Evolutionary conservation across 345 rosid species (phyloP).

Genomic region (Mallotus nudiflorus): DNA sequence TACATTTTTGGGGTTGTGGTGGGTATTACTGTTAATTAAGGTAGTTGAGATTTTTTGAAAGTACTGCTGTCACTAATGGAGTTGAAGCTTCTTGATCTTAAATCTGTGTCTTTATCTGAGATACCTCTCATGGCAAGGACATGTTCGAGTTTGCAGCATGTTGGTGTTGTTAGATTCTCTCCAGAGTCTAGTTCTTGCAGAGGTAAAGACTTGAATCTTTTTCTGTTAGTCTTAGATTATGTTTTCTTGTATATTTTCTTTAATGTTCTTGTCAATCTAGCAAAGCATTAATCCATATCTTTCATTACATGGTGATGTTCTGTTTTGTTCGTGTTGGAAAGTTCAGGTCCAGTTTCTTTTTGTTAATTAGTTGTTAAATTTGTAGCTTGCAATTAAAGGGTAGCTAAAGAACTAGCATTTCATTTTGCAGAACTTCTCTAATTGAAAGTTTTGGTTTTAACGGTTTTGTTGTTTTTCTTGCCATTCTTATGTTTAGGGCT

Average conservation of each 20-base stretch:
- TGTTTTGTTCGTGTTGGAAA: neutral
- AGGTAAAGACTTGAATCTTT: conserved; percentile 16
- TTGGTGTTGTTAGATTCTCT: conserved; percentile 32
- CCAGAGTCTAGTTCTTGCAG: conserved; percentile 39
- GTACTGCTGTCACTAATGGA: conserved; percentile 39
- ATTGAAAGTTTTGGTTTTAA: neutral
- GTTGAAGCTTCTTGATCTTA: conserved; percentile 31
- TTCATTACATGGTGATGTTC: neutral
- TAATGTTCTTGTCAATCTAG: conserved; percentile 8
- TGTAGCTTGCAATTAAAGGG: neutral
- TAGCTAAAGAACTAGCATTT: neutral
- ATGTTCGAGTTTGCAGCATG: conserved; percentile 31
- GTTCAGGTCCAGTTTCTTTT: neutral
- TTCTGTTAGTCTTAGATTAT: neutral
- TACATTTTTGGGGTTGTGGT: neutral
- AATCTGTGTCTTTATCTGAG: conserved; percentile 40
- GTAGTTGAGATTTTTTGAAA: conserved; percentile 15
- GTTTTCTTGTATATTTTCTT: neutral
- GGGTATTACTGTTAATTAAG: neutral
- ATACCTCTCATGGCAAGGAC: conserved; percentile 25
- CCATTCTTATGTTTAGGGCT: conserved; percentile 29
- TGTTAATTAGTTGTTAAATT: neutral
- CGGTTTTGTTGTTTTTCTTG: neutral
- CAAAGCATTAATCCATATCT: neutral
- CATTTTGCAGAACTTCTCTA: neutral